phyloP scores from a whole-genome alignment of 2,329 filamentous ascomycete species.

The Ceratocystis diversiconidia region DNA sequence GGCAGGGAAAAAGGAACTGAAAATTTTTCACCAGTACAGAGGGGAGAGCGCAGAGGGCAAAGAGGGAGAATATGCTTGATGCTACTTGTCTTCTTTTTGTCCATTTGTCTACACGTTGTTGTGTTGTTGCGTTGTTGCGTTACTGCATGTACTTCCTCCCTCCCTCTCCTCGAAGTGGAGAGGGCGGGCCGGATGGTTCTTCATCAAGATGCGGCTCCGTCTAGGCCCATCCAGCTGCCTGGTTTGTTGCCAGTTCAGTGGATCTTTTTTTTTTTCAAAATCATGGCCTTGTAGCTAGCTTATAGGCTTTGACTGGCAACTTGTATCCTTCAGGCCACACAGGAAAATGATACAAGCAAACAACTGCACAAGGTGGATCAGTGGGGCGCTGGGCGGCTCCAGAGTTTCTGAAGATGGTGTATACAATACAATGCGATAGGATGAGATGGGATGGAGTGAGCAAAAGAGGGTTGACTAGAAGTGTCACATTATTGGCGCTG shows the following conservation, averaged over 20 bases:
- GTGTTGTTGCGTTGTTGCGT: background rate
- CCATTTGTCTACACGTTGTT: background rate
- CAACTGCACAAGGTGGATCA: background rate
- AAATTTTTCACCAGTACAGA: background rate
- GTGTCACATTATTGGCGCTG: background rate
- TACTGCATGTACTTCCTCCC: background rate
- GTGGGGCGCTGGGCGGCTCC: background rate
- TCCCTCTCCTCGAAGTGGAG: background rate
- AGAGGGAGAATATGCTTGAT: background rate
- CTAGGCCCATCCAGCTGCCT: background rate
- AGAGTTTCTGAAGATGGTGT: background rate
- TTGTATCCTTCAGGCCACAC: background rate
- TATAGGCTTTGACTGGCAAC: too few species aligned
- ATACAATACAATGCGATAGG: background rate
- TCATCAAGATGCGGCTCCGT: background rate
- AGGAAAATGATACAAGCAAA: background rate
- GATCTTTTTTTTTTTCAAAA: background rate
- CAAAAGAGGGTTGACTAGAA: background rate
- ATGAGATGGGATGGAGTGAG: background rate
- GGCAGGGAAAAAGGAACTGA: background rate
- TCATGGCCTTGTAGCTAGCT: background rate
- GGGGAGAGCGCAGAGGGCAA: background rate
- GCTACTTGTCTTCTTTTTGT: background rate
- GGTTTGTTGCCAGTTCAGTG: background rate
- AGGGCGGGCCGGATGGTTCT: background rate